phyloP scores from a whole-genome alignment of 2,329 filamentous ascomycete species.

The Neobulgaria alba region DNA sequence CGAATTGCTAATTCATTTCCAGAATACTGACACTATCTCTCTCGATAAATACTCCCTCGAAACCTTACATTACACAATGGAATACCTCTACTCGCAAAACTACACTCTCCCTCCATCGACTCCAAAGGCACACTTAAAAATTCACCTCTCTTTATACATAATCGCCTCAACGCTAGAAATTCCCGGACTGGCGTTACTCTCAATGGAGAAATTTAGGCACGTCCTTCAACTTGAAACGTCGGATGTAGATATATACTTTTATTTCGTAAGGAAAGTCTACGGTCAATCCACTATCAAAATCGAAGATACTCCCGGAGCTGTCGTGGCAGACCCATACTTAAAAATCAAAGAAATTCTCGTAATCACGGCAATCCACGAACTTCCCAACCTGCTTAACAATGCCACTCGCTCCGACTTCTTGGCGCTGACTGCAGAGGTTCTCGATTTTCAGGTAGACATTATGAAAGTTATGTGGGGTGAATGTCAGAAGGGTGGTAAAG shows the following conservation, averaged over 20 bases:
- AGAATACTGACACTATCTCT: conserved; percentile 7
- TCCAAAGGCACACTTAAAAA: conserved; percentile 4
- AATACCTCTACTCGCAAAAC: conserved; percentile 19
- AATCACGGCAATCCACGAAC: conserved; percentile 14
- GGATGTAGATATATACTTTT: conserved; percentile 4
- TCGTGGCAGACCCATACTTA: too few species aligned
- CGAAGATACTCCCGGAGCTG: conserved; percentile 8
- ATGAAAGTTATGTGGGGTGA: conserved; percentile 4
- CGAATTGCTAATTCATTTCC: too few species aligned
- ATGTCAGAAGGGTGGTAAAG: neutral
- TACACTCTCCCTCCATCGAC: conserved; percentile 9
- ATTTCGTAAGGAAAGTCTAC: conserved; percentile 10
- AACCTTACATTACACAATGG: conserved; percentile 9
- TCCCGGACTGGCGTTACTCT: conserved; percentile 5
- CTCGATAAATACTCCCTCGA: conserved; percentile 10
- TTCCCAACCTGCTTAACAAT: conserved; percentile 9
- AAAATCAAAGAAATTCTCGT: too few species aligned
- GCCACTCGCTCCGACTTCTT: conserved; percentile 7
- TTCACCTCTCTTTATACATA: conserved; percentile 15
- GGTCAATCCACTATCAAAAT: conserved; percentile 1
- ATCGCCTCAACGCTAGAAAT: conserved; percentile 12
- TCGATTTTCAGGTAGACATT: conserved; percentile 18
- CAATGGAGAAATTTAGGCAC: conserved; percentile 9
- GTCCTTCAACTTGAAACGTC: conserved; percentile 10
- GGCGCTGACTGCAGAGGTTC: conserved; percentile 6